A percentile compares a stretch with the other conserved stretches of the same genome.
These are phyloP conservation scores for Insectozyma bohioensis DNA, from an alignment of 1,139 yeast genomes.

Conservation along the genomic window DNA sequence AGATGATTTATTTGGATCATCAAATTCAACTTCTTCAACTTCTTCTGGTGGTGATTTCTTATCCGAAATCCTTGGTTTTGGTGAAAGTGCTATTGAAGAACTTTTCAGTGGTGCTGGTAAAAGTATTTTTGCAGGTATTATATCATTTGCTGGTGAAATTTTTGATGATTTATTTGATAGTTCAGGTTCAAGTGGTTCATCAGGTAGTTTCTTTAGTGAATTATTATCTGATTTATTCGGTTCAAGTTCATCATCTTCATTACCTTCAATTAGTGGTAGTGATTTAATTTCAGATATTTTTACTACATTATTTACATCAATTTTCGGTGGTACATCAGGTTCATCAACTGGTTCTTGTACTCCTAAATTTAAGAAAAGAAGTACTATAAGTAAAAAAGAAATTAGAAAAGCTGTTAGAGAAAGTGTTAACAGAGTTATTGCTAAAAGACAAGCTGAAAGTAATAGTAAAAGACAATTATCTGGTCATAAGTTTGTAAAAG, in stretches of 20 bases:
- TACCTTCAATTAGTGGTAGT: conserved; percentile 3
- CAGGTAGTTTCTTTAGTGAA: conserved; percentile 14
- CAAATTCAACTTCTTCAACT: conserved; percentile 10
- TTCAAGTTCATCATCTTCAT: conserved; percentile 8
- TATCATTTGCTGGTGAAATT: conserved; percentile 13
- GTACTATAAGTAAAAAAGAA: conserved; percentile 20
- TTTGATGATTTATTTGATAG: conserved; percentile 18
- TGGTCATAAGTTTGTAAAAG: too few species aligned
- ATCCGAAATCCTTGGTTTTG: conserved; percentile 11
- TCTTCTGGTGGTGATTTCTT: conserved; percentile 13
- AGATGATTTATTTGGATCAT: conserved; percentile 16
- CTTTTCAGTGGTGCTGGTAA: conserved; percentile 8
- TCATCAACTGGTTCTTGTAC: conserved; percentile 12
- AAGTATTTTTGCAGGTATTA: conserved; percentile 6
- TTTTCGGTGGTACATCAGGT: conserved; percentile 14
- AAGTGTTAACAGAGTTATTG: conserved; percentile 15
- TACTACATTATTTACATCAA: conserved; percentile 12
- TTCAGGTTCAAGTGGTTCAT: conserved; percentile 14
- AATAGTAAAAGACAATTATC: conserved; percentile 2
- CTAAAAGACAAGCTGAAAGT: conserved; percentile 9
- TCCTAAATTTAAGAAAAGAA: conserved; percentile 7
- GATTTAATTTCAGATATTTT: conserved; percentile 11
- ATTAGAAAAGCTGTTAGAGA: conserved; percentile 19
- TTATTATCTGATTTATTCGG: conserved; percentile 9
- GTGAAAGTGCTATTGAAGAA: conserved; percentile 9